Evolutionary conservation across 83 land plant genomes (phyloP), one percentile per base, ranked within the genome.

Genomic region (Isoetes engelmannii): DNA sequence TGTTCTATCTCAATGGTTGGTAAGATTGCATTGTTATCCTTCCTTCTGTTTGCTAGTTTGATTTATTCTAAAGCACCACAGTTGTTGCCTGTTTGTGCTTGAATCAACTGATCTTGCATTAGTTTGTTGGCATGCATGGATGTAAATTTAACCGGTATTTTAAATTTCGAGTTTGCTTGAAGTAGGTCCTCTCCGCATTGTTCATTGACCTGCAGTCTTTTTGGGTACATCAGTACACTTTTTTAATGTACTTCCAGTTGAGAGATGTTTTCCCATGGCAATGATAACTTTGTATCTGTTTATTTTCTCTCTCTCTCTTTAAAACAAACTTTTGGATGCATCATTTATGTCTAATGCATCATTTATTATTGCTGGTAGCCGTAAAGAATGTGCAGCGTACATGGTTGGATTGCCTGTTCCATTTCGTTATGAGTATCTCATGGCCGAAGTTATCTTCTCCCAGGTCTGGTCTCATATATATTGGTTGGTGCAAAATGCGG

Each of bases 391-490:
- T 81, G 92, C 99, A 55, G 81, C 84, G 7, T 91, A 73, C 75
- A 83, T 95, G 89, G 99, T 78, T 57, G 86, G 94, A 44, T 72
- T 95, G 59, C 99, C 97, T 12, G 99, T 95, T 6, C 89, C 97
- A 4, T 95, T 95, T 61, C 85, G 97, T 13, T 95, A 95, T 72
- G 99, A 95, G 58, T 91, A 91, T 75, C 71, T 95, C 21, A 89
- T 95, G 94, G 99, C 97, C 18, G 99, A 95, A 80, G 89, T 94
- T 45, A 84, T 95, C 48, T 87, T 95, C 74, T 91, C 97, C 7
- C 97, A 92, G 90, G 97, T 90, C 15, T 15, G 65, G 28, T 28
- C 37, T 28, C 37, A 28, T 28, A 28, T 28, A 28, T 28, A 51
- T 51, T 12, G 1, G 55, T 51, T 51, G 53, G 53, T 58, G n/a